Evolutionary conservation across 495 filamentous ascomycete species (phyloP), one percentile per base, ranked within the genome.

Genomic region (Podospora fimiseda): DNA sequence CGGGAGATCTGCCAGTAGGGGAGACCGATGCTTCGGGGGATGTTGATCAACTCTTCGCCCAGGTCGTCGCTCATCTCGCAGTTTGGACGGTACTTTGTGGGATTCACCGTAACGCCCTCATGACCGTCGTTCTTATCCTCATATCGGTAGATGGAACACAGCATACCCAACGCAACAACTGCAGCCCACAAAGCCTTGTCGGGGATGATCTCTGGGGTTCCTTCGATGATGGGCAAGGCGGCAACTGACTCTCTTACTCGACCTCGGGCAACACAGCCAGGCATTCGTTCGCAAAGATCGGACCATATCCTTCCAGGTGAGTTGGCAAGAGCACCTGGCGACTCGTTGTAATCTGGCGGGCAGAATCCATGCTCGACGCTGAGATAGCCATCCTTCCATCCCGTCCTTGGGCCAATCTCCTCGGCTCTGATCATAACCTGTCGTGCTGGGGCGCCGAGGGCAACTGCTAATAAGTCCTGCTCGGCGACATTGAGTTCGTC

Each of bases 301-400:
- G 73, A 71, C 76, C 76, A 80, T 55, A 78, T 70, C 45, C 76
- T 65, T 5, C 75, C 75, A 1, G 74, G 73, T 0, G 74, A 74
- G 44, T 63, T 69, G 18, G 74, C 67, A 11, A 80, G 63, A 0
- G 72, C 74, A 9, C 70, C 73, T 5, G 70, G 69, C 2, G 75
- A 64, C 37, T 74, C 74, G 56, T 70, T 68, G 51, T 76, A 71
- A 50, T 80, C 74, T 27, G 69, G 68, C 16, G 74, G 75, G 51
- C 73, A 75, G 51, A 78, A 79, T 2, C 77, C 77, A 46, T 74
- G 70, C 48, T 72, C 70, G 42, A 67, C 66, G 38, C 70, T 75
- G 18, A 80, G 73, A 57, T 78, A 79, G 0, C 77, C 77, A 50
- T 80, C 76, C 51, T 74, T 65, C 74, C 74, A 80, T 27, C 76